Evolutionary conservation across 2,329 filamentous ascomycete genomes (phyloP).

Genomic region (Sarocladiaceae sp.): DNA sequence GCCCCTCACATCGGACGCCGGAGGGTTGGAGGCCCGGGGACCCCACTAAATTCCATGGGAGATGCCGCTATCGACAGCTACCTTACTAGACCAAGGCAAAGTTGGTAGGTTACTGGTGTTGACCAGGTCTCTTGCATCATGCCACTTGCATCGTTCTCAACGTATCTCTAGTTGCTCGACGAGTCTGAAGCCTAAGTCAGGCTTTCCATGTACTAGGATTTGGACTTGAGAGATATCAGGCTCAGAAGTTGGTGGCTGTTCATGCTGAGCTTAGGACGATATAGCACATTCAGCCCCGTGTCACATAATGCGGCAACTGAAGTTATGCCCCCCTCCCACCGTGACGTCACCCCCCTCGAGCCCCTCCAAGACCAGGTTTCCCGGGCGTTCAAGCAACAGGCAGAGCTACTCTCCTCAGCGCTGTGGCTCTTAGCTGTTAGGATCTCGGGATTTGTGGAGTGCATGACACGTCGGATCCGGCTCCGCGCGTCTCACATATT

Average conservation of each 20-base stretch:
- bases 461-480: too few species aligned
- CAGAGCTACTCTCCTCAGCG: too few species aligned
- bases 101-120: too few species aligned
- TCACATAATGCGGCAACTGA: not conserved
- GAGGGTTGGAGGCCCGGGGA: not conserved
- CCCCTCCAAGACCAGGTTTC: constrained; percentile 1
- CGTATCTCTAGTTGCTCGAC: too few species aligned
- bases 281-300: not conserved
- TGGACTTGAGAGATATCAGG: too few species aligned
- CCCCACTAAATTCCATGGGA: not conserved
- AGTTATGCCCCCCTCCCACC: not conserved
- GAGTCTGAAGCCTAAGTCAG: too few species aligned
- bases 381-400: not conserved
- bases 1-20: constrained; percentile 4
- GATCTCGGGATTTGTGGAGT: too few species aligned
- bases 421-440: too few species aligned
- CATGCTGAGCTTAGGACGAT: not conserved
- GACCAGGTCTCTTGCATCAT: not conserved
- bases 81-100: too few species aligned
- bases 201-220: too few species aligned
- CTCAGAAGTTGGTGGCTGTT: not conserved
- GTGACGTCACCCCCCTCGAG: not conserved
- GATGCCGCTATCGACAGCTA: not conserved
- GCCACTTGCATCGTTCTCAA: not conserved
- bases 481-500: too few species aligned